A percentile compares a stretch with the other conserved stretches of the same genome.
Evolutionary conservation across 2,329 filamentous ascomycete genomes (phyloP).

Genomic region (Colletotrichum scovillei): DNA sequence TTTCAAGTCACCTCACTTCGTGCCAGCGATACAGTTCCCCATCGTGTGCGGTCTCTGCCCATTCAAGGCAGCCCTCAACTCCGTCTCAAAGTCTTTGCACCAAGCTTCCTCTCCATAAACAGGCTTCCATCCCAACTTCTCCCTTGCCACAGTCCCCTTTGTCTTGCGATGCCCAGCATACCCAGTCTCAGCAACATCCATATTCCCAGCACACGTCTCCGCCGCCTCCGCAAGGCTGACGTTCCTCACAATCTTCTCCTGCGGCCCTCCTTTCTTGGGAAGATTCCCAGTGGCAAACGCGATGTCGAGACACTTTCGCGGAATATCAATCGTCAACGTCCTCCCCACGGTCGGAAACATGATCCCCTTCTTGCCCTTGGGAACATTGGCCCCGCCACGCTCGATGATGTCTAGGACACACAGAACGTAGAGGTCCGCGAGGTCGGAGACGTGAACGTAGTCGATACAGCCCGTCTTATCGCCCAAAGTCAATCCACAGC

Average conservation of each 20-base stretch:
- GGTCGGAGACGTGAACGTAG: conserved; percentile 36
- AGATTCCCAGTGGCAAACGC: conserved; percentile 35
- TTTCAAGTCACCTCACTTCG: too few species aligned
- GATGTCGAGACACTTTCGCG: conserved; percentile 26
- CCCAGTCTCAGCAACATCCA: conserved; percentile 30
- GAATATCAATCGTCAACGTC: conserved; percentile 12
- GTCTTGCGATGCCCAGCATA: conserved; percentile 17
- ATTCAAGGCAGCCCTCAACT: conserved; percentile 19
- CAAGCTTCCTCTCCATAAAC: conserved; percentile 1
- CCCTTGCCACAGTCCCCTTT: conserved; percentile 9
- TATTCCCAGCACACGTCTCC: conserved; percentile 26
- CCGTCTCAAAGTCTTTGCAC: conserved; percentile 23
- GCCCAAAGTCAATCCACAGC: conserved; percentile 35
- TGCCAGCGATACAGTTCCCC: conserved; percentile 15
- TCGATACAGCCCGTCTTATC: conserved; percentile 35
- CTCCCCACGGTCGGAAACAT: conserved; percentile 30
- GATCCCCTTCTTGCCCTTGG: conserved; percentile 14
- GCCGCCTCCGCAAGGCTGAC: conserved; percentile 28
- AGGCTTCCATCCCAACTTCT: conserved; percentile 8
- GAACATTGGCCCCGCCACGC: conserved; percentile 1
- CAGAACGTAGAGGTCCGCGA: conserved; percentile 37
- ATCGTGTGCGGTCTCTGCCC: conserved; percentile 4
- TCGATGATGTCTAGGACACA: conserved; percentile 27
- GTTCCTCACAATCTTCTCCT: conserved; percentile 15
- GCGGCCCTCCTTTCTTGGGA: conserved; percentile 17